Conservation (phyloP, 345 rosid genomes). For the Noccaea bulbosa region DNA sequence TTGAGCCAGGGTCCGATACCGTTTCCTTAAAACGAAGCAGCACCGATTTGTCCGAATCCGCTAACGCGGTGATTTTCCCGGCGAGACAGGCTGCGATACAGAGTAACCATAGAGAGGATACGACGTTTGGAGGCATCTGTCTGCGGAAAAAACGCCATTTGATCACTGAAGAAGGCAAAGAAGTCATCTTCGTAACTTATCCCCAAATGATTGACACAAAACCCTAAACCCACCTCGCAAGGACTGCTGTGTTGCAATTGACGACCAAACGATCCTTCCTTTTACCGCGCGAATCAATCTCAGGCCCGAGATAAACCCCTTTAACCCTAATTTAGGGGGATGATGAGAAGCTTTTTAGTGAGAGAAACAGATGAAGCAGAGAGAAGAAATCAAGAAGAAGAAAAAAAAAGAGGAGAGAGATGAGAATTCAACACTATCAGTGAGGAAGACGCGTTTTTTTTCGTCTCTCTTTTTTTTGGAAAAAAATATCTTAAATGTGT, state of each 20-base stretch:
- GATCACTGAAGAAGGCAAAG: slow-evolving; percentile 51
- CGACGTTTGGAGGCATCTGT: slow-evolving; percentile 30
- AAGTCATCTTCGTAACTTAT: slow-evolving; percentile 54
- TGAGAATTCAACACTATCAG: slow-evolving; percentile 48
- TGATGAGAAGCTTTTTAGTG: slow-evolving; percentile 38
- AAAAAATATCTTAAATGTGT: slow-evolving; percentile 6
- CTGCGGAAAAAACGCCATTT: slow-evolving; percentile 55
- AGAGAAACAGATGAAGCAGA: slow-evolving; percentile 41
- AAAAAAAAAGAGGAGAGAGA: slow-evolving; percentile 30
- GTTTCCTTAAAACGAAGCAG: slow-evolving; percentile 72
- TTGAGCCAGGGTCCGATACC: slow-evolving; percentile 63
- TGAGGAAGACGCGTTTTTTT: slow-evolving; percentile 65
- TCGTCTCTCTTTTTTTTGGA: slow-evolving; percentile 15
- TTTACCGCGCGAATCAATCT: slow-evolving; percentile 13
- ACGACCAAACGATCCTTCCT: slow-evolving; percentile 28
- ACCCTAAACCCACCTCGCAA: slow-evolving; percentile 42
- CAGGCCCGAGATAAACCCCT: slow-evolving; percentile 37
- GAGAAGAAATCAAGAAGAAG: slow-evolving; percentile 6
- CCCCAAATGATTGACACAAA: slow-evolving; percentile 40
- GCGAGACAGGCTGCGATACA: slow-evolving; percentile 35
- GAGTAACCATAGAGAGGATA: slow-evolving; percentile 43
- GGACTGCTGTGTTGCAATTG: slow-evolving; percentile 24
- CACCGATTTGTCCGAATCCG: slow-evolving; percentile 64
- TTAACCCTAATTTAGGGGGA: slow-evolving; percentile 45
- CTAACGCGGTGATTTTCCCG: slow-evolving; percentile 36